phyloP scores from a whole-genome alignment of 1,284 basidiomycete genomes.

The Malassezia globosa region DNA sequence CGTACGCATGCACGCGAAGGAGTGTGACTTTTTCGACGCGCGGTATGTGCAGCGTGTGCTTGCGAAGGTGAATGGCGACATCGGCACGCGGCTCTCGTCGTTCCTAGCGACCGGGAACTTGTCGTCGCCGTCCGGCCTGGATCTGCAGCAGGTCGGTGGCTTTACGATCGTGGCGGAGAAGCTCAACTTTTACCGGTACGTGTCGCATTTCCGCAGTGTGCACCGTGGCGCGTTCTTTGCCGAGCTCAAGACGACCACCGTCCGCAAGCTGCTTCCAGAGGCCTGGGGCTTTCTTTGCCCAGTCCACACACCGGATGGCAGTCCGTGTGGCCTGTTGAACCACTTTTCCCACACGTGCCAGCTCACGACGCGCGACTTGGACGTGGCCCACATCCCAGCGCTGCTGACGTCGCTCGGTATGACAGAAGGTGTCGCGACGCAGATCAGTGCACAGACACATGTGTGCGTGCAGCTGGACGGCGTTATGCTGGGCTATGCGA shows the following conservation, averaged over 20 bases:
- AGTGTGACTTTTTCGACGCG: slow-evolving; percentile 74
- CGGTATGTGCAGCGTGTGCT: slow-evolving; percentile 71
- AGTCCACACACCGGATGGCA: slow-evolving; percentile 95
- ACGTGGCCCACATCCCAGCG: slow-evolving; percentile 66
- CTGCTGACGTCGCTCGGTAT: slow-evolving; percentile 83
- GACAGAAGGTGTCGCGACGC: slow-evolving; percentile 71
- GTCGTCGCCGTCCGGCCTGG: slow-evolving; percentile 84
- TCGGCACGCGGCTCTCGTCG: slow-evolving; percentile 77
- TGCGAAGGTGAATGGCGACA: slow-evolving; percentile 73
- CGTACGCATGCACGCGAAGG: slow-evolving; percentile 58
- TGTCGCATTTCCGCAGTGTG: slow-evolving; percentile 94
- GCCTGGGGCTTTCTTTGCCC: slow-evolving; percentile 99
- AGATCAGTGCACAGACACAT: slow-evolving; percentile 66
- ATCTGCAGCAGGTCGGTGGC: slow-evolving; percentile 90
- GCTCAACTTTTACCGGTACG: slow-evolving; percentile 95
- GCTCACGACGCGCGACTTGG: slow-evolving; percentile 68
- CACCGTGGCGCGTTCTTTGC: slow-evolving; percentile 99
- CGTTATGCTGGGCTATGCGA: slow-evolving; percentile 87
- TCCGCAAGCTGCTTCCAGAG: slow-evolving; percentile 91
- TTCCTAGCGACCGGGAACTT: slow-evolving; percentile 97
- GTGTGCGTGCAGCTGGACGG: slow-evolving; percentile 90
- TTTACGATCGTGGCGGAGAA: slow-evolving; percentile 99
- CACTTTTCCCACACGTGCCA: slow-evolving; percentile 90
- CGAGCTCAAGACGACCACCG: slow-evolving; percentile 94
- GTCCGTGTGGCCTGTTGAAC: slow-evolving; percentile 93